Evolutionary conservation across 306 rosid species (phyloP), one percentile per base, ranked within the genome.

Genomic region (Adenanthera pavonina): DNA sequence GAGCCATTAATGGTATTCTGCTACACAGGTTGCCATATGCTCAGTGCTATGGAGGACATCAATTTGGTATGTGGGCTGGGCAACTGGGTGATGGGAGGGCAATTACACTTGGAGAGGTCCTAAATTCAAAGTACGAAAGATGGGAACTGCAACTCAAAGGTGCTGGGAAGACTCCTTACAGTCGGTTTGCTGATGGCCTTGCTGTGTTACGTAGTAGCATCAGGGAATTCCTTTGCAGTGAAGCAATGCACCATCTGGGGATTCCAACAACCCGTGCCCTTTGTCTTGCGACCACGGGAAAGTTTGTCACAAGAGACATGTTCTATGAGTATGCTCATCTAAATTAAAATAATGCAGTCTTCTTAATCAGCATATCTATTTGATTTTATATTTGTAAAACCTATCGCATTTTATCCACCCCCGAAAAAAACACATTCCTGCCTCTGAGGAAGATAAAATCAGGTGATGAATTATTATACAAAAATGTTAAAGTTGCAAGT

Each of bases 51-150:
- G 99, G 99, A 5, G 99, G 99, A 57, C 98, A 95, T 88, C 99
- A 95, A 76, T 95, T 95, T 38, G 99, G 99, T 17, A 95, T 87
- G 97, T 95, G 99, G 99, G 99, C 99, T 54, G 98, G 99, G 68
- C 99, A 95, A 74, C 86, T 95, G 88, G 99, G 99, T 79, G 99
- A 95, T 89, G 99, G 99, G 67, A 91, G 98, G 85, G 99, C 97
- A 75, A 93, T 96, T 72, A 92, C 99, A 0, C 90, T 96, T 5
- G 99, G 98, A 68, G 99, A 96, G 90, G 87, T 93, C 72, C 74
- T 93, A 53, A 93, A 93, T 88, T 91, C 94, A 7, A 87, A 85
- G 51, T 92, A 92, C 67, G 88, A 93, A 84, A 91, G 99, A 85
- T 96, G 98, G 98, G 99, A 96, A 79, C 86, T 96, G 64, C 99